Percentiles rank a stretch among this genome's conserved stretches.
These are phyloP conservation scores for Daldinia loculata DNA, from an alignment of 495 filamentous ascomycete species.

Conservation along the genomic window DNA sequence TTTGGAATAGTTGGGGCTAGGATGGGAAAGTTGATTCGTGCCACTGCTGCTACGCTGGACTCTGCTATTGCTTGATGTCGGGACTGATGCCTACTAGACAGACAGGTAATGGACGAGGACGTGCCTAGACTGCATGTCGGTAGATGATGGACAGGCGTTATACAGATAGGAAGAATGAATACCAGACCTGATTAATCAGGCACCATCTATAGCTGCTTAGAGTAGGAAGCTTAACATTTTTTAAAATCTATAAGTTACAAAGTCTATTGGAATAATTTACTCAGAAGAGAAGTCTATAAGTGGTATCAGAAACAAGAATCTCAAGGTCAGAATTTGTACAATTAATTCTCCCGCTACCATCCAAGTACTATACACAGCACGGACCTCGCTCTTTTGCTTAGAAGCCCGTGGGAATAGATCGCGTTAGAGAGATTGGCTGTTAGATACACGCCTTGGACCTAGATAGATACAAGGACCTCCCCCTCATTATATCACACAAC, in stretches of 20 bases:
- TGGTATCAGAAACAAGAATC: not conserved
- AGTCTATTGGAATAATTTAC: not conserved
- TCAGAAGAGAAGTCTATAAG: not conserved
- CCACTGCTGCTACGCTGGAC: too few species aligned
- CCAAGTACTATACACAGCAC: constrained; percentile 29
- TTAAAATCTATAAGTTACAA: not conserved
- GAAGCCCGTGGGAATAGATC: constrained; percentile 6
- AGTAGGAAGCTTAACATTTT: not conserved
- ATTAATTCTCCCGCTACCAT: constrained; percentile 22
- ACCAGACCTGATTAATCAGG: not conserved
- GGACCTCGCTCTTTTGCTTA: not conserved
- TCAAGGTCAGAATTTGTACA: constrained; percentile 31
- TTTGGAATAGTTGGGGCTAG: too few species aligned
- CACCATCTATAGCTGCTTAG: not conserved
- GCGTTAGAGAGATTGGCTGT: constrained; percentile 9
- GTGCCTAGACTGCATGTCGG: not conserved
- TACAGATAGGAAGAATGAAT: not conserved
- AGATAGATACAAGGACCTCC: constrained; percentile 29
- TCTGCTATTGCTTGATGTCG: too few species aligned
- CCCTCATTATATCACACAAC: constrained; percentile 24
- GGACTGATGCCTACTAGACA: too few species aligned
- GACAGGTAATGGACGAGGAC: too few species aligned
- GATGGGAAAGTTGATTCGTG: too few species aligned
- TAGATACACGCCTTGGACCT: constrained; percentile 33
- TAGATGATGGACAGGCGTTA: not conserved